Conservation (phyloP, 257 asterid genomes). For the Cordia subcordata region DNA sequence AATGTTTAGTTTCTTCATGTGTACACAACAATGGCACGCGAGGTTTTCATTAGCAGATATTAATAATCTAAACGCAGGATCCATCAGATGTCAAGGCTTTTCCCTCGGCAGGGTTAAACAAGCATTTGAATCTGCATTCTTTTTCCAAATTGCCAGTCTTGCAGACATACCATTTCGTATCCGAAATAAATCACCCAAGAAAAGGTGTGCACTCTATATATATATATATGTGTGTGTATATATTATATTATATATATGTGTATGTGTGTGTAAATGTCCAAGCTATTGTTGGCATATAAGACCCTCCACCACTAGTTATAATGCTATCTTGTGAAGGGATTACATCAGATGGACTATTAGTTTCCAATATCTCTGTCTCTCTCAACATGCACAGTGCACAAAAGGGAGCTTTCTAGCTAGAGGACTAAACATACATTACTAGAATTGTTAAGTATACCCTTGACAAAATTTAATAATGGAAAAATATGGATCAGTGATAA, state of each 20-base stretch:
- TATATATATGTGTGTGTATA: constrained; percentile 15
- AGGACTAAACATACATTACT: too few relatives aligned
- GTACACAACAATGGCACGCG: too few relatives aligned
- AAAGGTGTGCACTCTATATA: constrained; percentile 16
- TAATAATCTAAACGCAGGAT: not conserved
- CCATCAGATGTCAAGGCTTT: not conserved
- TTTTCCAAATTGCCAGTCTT: not conserved
- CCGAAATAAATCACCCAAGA: constrained; percentile 13
- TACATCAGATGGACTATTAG: not conserved
- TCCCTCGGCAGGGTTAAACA: constrained; percentile 7
- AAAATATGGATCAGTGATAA: too few relatives aligned
- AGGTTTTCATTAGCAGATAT: too few relatives aligned
- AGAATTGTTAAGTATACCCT: too few relatives aligned
- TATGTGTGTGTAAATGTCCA: too few relatives aligned
- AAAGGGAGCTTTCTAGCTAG: not conserved
- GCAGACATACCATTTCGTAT: constrained; percentile 17
- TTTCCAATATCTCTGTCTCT: not conserved
- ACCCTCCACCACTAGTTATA: constrained; percentile 31
- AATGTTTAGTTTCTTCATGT: too few relatives aligned
- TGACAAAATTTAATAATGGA: too few relatives aligned
- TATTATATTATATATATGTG: too few relatives aligned
- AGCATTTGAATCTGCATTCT: not conserved
- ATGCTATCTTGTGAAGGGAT: constrained; percentile 6
- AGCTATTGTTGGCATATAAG: constrained; percentile 20
- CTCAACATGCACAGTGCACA: constrained; percentile 3